phyloP scores from a whole-genome alignment of 805 yeast species.

The Schizosaccharomyces pombe region DNA sequence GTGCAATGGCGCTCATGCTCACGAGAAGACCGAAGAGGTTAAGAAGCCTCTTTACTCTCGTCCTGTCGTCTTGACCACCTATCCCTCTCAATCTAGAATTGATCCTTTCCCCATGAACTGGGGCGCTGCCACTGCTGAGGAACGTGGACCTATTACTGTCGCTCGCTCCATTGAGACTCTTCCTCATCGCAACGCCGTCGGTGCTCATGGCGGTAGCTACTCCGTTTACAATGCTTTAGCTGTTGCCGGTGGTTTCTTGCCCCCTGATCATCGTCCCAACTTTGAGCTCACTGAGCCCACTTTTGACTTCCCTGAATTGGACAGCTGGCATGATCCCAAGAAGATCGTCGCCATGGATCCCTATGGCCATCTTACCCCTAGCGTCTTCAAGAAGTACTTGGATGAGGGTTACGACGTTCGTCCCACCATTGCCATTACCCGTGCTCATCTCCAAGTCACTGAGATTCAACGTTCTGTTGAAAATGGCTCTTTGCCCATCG shows the following conservation, averaged over 20 bases:
- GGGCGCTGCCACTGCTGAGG: constrained; percentile 19
- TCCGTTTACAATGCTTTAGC: constrained; percentile 43
- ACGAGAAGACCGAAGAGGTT: background rate
- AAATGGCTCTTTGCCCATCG: constrained; percentile 30
- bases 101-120: constrained; percentile 29
- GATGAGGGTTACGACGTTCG: constrained; percentile 26
- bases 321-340: constrained; percentile 31
- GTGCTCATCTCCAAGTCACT: constrained; percentile 36
- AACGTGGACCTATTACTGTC: constrained; percentile 30
- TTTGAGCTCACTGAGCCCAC: constrained; percentile 44
- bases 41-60: constrained; percentile 1
- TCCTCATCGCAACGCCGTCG: constrained; percentile 28
- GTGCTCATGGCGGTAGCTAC: constrained; percentile 19
- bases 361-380: constrained; percentile 42
- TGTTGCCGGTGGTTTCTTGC: constrained; percentile 34
- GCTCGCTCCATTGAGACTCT: constrained; percentile 28
- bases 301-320: constrained; percentile 28
- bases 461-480: constrained; percentile 35
- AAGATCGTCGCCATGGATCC: constrained; percentile 47
- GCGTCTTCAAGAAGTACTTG: constrained; percentile 24
- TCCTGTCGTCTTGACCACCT: constrained; percentile 27
- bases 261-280: constrained; percentile 30
- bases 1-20: background rate
- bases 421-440: constrained; percentile 45
- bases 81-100: constrained; percentile 26